A percentile compares a stretch with the other conserved stretches of the same genome.
phyloP scores from a whole-genome alignment of 306 rosid genomes.

The Trichosanthes cucumerina region DNA sequence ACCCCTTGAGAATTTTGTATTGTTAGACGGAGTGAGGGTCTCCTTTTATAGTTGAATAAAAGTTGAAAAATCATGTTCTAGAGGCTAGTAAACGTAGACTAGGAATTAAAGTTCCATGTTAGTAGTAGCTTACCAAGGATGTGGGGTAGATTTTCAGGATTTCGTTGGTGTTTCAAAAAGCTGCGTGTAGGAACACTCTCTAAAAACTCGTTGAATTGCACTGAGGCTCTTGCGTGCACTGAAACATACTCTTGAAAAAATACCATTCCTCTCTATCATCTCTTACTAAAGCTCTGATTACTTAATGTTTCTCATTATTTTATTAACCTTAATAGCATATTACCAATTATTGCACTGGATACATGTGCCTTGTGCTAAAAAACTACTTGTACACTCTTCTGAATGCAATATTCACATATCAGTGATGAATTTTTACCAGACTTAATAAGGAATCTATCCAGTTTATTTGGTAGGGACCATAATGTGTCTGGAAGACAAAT shows the following conservation, averaged over 20 bases:
- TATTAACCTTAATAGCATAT: too few relatives aligned
- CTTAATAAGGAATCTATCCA: background rate
- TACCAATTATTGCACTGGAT: background rate
- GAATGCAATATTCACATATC: background rate
- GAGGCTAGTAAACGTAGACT: background rate
- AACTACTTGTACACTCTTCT: background rate
- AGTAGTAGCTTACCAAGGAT: background rate
- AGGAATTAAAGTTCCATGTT: background rate
- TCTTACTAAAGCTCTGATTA: background rate
- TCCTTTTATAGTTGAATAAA: background rate
- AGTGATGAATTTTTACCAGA: background rate
- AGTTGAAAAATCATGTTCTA: background rate
- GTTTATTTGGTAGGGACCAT: background rate
- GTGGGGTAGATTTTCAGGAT: background rate
- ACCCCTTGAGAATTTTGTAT: too few relatives aligned
- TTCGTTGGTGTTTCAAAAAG: background rate
- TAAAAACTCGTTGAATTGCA: background rate
- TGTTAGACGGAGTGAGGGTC: background rate
- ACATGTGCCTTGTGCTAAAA: background rate
- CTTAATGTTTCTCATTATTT: too few relatives aligned
- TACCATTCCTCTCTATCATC: background rate
- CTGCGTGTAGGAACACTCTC: background rate
- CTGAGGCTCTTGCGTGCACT: background rate
- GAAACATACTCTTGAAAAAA: background rate
- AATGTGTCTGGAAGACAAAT: background rate